Evolutionary conservation across 768 basidiomycete genomes (phyloP), one percentile per base, ranked within the genome.

Genomic region (Rhizopogon salebrosus): DNA sequence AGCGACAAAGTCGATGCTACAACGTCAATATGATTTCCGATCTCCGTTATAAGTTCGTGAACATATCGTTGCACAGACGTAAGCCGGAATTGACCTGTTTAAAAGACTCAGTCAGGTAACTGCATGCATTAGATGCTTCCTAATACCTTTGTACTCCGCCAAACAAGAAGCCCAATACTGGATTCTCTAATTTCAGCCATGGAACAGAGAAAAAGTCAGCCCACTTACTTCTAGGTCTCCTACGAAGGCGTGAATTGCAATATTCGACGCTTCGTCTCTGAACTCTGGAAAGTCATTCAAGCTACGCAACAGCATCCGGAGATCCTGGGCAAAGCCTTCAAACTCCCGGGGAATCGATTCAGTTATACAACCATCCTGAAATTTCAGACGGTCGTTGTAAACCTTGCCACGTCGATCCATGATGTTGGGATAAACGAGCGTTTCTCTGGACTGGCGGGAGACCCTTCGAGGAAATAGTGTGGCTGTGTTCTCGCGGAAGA

Each of bases 231-330:
- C 73, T 26, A 77, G 58, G 54, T 77, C 75, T 1, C 68, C 71
- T 46, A 72, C 68, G 9, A 77, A 68, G 1, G 71, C 64, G 11
- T 68, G 29, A 35, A 75, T 70, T 10, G 72, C 70, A 6, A 65
- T 58, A 54, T 77, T 75, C 18, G 76, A 65, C 4, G 65, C 67
- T 51, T 77, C 75, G 36, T 76, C 72, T 7, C 65, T 68, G 39
- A 75, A 76, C 58, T 76, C 75, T 3, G 75, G 75, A 37, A 77
- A 76, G 45, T 77, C 76, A 31, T 76, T 74, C 54, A 77, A 58
- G 50, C 72, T 71, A 29, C 72, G 64, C 45, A 76, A 55, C 54
- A 76, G 75, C 0, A 69, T 71, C 6, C 63, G 69, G 5, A 76
- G 65, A 45, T 76, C 76, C 18, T 56, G 58, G 2, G 75, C 73